Conservation (phyloP, 805 yeast species). For the Cyberlindnera lachancei region DNA sequence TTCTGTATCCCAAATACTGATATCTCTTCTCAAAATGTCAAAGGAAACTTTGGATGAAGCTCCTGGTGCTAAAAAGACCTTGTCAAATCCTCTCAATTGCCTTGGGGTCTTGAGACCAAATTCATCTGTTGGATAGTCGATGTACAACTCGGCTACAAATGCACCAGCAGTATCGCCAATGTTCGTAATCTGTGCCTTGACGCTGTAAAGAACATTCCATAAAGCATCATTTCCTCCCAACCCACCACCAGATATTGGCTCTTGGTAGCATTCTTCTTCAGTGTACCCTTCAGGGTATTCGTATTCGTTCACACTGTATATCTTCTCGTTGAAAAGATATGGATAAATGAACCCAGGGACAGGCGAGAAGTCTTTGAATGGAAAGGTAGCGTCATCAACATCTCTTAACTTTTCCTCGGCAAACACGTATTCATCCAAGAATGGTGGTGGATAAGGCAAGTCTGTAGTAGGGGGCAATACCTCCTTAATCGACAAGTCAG, state of each 20-base stretch:
- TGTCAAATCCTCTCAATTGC: slow-evolving; percentile 51
- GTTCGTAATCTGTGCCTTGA: slow-evolving; percentile 8
- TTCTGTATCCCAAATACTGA: slow-evolving; percentile 48
- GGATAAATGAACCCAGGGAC: slow-evolving; percentile 54
- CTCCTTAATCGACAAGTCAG: slow-evolving; percentile 33
- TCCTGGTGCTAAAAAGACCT: slow-evolving; percentile 39
- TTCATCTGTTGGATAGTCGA: slow-evolving; percentile 4
- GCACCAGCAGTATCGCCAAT: slow-evolving; percentile 9
- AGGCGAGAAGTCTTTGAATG: slow-evolving; percentile 43
- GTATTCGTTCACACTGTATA: slow-evolving; percentile 23
- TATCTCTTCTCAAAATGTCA: slow-evolving; percentile 42
- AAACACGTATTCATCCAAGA: slow-evolving; percentile 34
- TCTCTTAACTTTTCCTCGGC: slow-evolving; percentile 42
- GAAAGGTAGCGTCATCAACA: slow-evolving; percentile 48
- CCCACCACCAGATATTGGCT: slow-evolving; percentile 37
- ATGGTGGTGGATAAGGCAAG: slow-evolving; percentile 38
- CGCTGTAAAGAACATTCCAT: slow-evolving; percentile 35
- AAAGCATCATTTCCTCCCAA: slow-evolving; percentile 54
- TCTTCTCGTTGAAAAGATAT: slow-evolving; percentile 31
- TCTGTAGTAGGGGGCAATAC: slow-evolving; percentile 37
- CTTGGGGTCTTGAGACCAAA: slow-evolving; percentile 43
- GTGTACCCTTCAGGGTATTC: slow-evolving; percentile 32
- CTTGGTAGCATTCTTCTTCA: slow-evolving; percentile 22
- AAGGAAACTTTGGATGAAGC: slow-evolving; percentile 31
- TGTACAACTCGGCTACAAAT: slow-evolving; percentile 9